phyloP scores from a whole-genome alignment of 139 green algal genomes.

The Chlamydomonas urium region DNA sequence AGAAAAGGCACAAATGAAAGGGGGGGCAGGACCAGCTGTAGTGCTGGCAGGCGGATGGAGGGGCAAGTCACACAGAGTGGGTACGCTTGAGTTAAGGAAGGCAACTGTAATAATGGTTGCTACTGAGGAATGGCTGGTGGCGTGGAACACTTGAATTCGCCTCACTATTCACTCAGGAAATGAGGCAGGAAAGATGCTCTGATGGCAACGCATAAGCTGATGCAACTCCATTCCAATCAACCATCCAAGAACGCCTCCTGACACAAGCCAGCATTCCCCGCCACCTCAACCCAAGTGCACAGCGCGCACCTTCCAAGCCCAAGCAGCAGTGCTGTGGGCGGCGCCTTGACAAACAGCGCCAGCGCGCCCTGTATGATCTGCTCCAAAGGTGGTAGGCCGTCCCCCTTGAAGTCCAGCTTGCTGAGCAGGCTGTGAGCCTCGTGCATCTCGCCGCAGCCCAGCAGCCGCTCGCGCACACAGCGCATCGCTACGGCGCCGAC shows the following conservation, averaged over 20 bases:
- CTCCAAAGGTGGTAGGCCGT: neutral
- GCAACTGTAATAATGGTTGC: no score
- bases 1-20: neutral
- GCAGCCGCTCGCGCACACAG: conserved; percentile 39
- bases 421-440: neutral
- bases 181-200: neutral
- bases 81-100: neutral
- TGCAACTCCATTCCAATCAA: no score
- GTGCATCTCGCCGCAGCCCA: conserved; percentile 42
- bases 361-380: neutral
- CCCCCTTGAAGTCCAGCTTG: neutral
- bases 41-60: conserved; percentile 1
- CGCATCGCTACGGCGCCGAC: conserved; percentile 65
- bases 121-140: no score
- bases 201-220: neutral
- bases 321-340: neutral
- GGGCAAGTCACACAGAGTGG: neutral
- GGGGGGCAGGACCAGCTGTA: neutral
- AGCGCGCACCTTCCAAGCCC: neutral
- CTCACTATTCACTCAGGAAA: neutral
- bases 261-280: neutral
- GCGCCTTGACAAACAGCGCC: neutral
- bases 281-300: neutral
- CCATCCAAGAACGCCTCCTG: neutral
- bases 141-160: neutral